Evolutionary conservation across 73 alveolate genomes (phyloP).

Genomic region (Urostyla sp.): DNA sequence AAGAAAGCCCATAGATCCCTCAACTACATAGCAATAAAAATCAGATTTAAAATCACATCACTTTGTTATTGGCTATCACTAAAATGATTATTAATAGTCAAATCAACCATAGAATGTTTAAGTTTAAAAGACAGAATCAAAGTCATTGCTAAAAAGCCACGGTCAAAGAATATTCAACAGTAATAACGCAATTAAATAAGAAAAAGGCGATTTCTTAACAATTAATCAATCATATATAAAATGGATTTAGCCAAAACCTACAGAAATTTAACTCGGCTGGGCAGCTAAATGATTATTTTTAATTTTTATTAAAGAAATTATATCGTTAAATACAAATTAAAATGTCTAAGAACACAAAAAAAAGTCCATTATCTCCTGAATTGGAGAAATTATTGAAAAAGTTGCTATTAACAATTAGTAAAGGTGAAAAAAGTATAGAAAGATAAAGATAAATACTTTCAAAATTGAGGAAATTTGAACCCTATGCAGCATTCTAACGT

Average conservation of each 20-base stretch:
- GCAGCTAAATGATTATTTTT: conserved; percentile 4
- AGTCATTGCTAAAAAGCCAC: background rate
- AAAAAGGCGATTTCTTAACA: conserved; percentile 8
- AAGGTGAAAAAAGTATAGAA: conserved; percentile 43
- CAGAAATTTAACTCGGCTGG: conserved; percentile 1
- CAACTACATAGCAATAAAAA: background rate
- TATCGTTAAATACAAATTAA: background rate
- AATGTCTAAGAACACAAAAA: background rate
- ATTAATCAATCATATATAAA: conserved; percentile 17
- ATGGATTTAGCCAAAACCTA: conserved; percentile 37
- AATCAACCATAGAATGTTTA: background rate
- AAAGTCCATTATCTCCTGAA: background rate
- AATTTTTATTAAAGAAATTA: too few species aligned
- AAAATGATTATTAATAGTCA: conserved; percentile 25
- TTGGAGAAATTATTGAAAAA: conserved; percentile 11
- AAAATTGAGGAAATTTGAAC: conserved; percentile 35
- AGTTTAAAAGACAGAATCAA: background rate
- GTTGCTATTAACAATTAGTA: conserved; percentile 29
- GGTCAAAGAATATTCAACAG: conserved; percentile 29
- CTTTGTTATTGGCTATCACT: conserved; percentile 26
- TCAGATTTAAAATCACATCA: conserved; percentile 36
- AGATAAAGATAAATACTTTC: conserved; percentile 42
- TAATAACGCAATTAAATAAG: background rate
- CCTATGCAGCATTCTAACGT: conserved; percentile 59
- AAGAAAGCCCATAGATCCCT: conserved; percentile 24